Evolutionary conservation across 108 stramenopile species (phyloP).

Genomic region (Cyclotella distinguenda): DNA sequence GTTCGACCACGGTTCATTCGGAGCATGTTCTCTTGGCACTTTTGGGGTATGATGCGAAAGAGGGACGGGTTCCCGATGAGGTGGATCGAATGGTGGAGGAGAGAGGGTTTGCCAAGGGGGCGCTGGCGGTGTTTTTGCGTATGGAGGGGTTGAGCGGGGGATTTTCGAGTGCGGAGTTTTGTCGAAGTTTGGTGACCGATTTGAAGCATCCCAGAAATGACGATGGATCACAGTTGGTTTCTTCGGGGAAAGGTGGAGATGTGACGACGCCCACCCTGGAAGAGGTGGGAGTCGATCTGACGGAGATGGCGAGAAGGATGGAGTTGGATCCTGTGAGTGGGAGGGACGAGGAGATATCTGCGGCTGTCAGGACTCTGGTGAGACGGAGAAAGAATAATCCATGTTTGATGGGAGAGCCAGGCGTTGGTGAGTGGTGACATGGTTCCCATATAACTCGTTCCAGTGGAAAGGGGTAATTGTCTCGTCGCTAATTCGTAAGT

Average conservation of each 20-base stretch:
- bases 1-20: slow-evolving; percentile 46
- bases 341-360: slow-evolving; percentile 74
- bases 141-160: slow-evolving; percentile 52
- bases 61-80: slow-evolving; percentile 35
- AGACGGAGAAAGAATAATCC: slow-evolving; percentile 88
- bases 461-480: no score
- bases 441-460: no score
- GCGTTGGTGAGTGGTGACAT: slow-evolving; percentile 54
- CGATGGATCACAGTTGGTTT: slow-evolving; percentile 56
- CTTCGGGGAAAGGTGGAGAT: slow-evolving; percentile 32
- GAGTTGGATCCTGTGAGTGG: slow-evolving; percentile 70
- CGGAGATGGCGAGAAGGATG: slow-evolving; percentile 61
- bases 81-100: slow-evolving; percentile 35
- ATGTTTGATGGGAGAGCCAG: slow-evolving; percentile 75
- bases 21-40: slow-evolving; percentile 75
- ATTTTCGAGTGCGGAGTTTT: slow-evolving; percentile 61
- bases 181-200: slow-evolving; percentile 60
- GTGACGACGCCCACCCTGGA: slow-evolving; percentile 59
- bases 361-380: slow-evolving; percentile 65
- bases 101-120: slow-evolving; percentile 46
- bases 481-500: slow-evolving; percentile 13
- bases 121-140: slow-evolving; percentile 57
- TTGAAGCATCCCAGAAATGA: slow-evolving; percentile 46
- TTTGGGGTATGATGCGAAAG: slow-evolving; percentile 53
- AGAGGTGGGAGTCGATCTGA: slow-evolving; percentile 71